Base-by-base conservation (phyloP, 148 eudicot genomes). In the Vaccinium myrtillus region DNA sequence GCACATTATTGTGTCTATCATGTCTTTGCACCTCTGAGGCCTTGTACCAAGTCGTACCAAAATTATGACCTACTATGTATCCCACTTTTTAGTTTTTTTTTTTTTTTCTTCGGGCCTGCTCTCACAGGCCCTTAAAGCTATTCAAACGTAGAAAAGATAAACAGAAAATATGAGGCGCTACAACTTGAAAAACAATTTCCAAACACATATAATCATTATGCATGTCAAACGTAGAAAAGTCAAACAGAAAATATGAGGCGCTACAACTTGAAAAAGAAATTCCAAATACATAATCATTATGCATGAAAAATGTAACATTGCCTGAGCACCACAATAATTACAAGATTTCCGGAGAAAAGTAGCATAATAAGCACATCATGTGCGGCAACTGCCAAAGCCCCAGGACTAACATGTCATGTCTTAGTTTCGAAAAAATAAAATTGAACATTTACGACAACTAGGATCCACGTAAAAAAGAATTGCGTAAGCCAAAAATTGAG, bases 1-100 rank as follows among this genome's bases (percentile, higher is more conserved):
- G 76, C 75, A 69, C 76, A 39, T 50, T 8, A 81, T 48, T 77
- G 36, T 81, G 73, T 80, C 74, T 67, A 8, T 25, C 69, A 8
- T 8, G 69, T 61, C 25, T n/a, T 61, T 61, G 21, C 69, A 61
- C 46, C 46, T 43, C 46, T 43, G 15, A 67, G 73, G 36, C 36
- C 36, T 67, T 2, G 30, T 16, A 61, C 11, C 69, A 61, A 61
- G 15, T 67, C 11, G 36, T 25, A 65, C 71, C 71, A 65, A n/a
- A 23, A 65, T 65, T 23, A 65, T 23, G 6, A 65, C 12, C 63
- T 9, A 23, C 13, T 65, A 65, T 65, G 71, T 23, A 23, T 2
- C 71, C 30, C 30, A 9, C 13, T 23, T 65, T 10, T 23, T 23
- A 4, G 0, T 19, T 5, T 7, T 7, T 21, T 21, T 27, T 27